Evolutionary conservation across 1,139 yeast genomes (phyloP), one percentile per base, ranked within the genome.

Genomic region (Sugiyamaella grinbergsii): DNA sequence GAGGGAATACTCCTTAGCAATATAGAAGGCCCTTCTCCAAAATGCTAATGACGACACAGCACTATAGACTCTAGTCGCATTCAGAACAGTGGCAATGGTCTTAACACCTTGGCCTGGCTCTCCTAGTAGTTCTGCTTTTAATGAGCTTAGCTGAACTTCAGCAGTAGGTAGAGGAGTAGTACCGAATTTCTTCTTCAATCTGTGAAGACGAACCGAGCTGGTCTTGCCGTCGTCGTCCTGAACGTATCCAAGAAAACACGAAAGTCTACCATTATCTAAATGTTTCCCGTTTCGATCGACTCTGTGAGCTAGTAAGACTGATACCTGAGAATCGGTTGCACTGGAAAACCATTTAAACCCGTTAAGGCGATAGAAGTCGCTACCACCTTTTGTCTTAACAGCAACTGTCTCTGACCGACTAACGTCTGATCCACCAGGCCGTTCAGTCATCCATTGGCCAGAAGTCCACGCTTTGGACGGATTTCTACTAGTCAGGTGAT

Each of bases 401-500:
- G 56, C 57, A 11, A 61, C 54, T 1, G 70, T 64, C 48, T 66
- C 70, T 4, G 67, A 61, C 7, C 56, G 54, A 13, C 65, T 54
- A 13, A 66, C 67, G 29, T 66, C 70, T 4, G 68, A 63, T 6
- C 70, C 70, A 2, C 70, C 70, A 7, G 67, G 58, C 1, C 69
- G 57, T 48, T 66, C 70, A 0, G 70, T 66, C 70, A 66, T 66
- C 70, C 70, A 66, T 42, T 66, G 70, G 10, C 70, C 69, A 3
- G 68, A 62, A 4, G 66, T 65, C 69, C 69, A 66, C 2, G 63
- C 61, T 31, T 52, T 22, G 4, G 28, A 34, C 0, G 66, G 64
- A 40, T 65, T 66, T 3, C 65, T 54, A 10, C 61, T 45, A 1
- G 58, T 62, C 24, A 66, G 54, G 13, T 58, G 62, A 18, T 56